Conservation (phyloP, 345 rosid genomes). For the Eucalyptus leucophloia region DNA sequence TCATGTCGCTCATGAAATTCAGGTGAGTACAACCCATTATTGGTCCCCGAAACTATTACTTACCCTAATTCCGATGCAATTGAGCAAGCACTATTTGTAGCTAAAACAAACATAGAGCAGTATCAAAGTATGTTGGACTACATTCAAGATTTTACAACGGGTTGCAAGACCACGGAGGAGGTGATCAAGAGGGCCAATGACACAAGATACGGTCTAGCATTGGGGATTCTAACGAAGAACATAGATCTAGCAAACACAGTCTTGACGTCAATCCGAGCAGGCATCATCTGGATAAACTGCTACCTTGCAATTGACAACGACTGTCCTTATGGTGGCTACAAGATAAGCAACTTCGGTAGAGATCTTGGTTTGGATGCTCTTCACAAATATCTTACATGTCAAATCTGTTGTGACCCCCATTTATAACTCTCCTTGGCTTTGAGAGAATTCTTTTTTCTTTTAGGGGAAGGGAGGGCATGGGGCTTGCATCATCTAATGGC, state of each 20-base stretch:
- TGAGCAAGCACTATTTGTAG: not conserved
- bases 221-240: slow-evolving; percentile 50
- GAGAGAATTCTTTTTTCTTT: too few relatives aligned
- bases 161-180: slow-evolving; percentile 52
- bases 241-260: slow-evolving; percentile 50
- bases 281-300: too few relatives aligned
- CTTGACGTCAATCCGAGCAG: slow-evolving; percentile 47
- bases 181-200: slow-evolving; percentile 49
- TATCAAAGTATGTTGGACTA: not conserved
- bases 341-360: too few relatives aligned
- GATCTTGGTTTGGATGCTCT: too few relatives aligned
- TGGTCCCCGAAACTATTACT: not conserved
- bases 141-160: not conserved
- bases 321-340: too few relatives aligned
- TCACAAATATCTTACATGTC: too few relatives aligned
- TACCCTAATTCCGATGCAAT: not conserved
- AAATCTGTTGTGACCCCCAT: too few relatives aligned
- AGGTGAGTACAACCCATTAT: slow-evolving; percentile 42
- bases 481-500: too few relatives aligned
- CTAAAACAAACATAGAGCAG: not conserved
- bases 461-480: too few relatives aligned
- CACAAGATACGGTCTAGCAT: slow-evolving; percentile 59
- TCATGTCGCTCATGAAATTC: slow-evolving; percentile 70
- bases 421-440: too few relatives aligned
- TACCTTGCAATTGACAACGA: too few relatives aligned